Evolutionary conservation across 2,329 filamentous ascomycete genomes (phyloP).

Genomic region (Cordyceps pruinosa): DNA sequence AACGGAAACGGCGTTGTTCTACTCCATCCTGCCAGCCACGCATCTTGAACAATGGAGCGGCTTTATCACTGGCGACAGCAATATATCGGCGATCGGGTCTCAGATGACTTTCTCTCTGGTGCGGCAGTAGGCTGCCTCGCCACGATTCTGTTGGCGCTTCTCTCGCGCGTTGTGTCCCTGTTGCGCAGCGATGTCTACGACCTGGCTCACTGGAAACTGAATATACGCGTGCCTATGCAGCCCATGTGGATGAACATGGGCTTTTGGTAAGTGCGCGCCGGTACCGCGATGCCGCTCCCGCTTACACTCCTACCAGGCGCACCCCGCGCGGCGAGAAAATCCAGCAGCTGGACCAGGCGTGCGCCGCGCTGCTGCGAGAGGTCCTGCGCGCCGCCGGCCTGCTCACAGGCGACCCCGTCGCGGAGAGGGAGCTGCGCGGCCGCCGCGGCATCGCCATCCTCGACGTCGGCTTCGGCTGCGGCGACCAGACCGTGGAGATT

Average conservation of each 20-base stretch:
- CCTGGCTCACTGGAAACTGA: conserved; percentile 50
- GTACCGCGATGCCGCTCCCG: too few relatives aligned
- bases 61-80: not conserved
- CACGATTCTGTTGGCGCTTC: conserved; percentile 29
- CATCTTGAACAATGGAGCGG: not conserved
- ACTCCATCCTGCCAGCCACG: not conserved
- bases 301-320: conserved; percentile 21
- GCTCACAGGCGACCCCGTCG: conserved; percentile 14
- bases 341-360: conserved; percentile 38
- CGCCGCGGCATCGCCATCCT: conserved; percentile 31
- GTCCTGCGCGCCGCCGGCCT: conserved; percentile 39
- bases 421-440: conserved; percentile 8
- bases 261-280: conserved; percentile 42
- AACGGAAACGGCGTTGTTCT: not conserved
- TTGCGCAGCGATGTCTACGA: conserved; percentile 34
- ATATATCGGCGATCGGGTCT: conserved; percentile 1
- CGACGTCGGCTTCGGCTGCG: conserved; percentile 53
- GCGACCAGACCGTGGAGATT: conserved; percentile 47
- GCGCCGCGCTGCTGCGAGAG: conserved; percentile 40
- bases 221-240: conserved; percentile 37
- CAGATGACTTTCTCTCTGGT: conserved; percentile 7
- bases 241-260: conserved; percentile 61
- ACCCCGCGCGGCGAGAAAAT: conserved; percentile 23
- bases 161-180: conserved; percentile 16
- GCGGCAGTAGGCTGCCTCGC: not conserved